These are phyloP conservation scores for Astragalus glycyphyllos DNA, from an alignment of 306 rosid genomes.

Conservation along the genomic window DNA sequence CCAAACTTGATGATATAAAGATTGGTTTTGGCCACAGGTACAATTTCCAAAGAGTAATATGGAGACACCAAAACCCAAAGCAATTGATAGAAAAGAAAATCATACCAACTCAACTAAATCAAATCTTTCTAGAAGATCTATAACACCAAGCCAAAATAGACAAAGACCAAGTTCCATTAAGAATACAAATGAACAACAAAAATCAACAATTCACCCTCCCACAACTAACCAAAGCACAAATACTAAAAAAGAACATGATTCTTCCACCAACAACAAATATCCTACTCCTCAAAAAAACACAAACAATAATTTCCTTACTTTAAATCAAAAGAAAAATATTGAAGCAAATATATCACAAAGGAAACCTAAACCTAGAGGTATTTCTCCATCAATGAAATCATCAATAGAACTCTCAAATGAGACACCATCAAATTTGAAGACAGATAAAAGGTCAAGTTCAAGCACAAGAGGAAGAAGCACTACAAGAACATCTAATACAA, in stretches of 20 bases:
- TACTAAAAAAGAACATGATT: constrained; percentile 28
- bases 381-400: constrained; percentile 61
- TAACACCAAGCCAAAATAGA: constrained; percentile 51
- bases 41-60: constrained; percentile 58
- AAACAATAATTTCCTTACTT: constrained; percentile 42
- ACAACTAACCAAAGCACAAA: too few relatives aligned
- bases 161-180: constrained; percentile 44
- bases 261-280: constrained; percentile 16
- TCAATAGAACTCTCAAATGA: constrained; percentile 53
- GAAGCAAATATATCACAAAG: constrained; percentile 40
- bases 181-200: constrained; percentile 38
- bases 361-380: constrained; percentile 51
- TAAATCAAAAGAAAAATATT: constrained; percentile 49
- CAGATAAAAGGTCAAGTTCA: constrained; percentile 59
- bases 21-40: constrained; percentile 19
- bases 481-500: constrained; percentile 30
- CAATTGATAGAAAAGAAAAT: constrained; percentile 46
- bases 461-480: constrained; percentile 55
- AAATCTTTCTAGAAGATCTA: constrained; percentile 49
- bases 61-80: constrained; percentile 49
- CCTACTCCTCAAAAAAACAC: constrained; percentile 40
- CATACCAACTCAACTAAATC: constrained; percentile 40
- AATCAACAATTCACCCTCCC: too few relatives aligned
- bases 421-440: constrained; percentile 64
- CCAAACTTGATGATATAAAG: neutral